A percentile compares a stretch with the other conserved stretches of the same genome.
Conservation (phyloP, 768 basidiomycete genomes). For the Pilatotrama ljubarskyi region DNA sequence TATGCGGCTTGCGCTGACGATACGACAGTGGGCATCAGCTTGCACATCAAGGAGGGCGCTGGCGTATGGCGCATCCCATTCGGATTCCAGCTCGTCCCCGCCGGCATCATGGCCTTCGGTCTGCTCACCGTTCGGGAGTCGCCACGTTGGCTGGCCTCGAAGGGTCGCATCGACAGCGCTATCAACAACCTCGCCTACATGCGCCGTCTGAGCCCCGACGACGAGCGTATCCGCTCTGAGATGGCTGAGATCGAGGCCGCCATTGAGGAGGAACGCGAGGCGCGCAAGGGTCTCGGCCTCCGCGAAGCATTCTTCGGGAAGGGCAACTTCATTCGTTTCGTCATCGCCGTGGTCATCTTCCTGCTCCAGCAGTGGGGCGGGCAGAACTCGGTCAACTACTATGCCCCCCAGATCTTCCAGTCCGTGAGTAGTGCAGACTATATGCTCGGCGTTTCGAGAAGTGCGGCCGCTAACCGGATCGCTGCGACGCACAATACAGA, state of each 20-base stretch:
- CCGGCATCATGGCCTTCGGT: constrained; percentile 68
- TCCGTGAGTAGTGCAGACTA: constrained; percentile 42
- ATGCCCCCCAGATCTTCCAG: constrained; percentile 72
- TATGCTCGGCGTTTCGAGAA: not conserved
- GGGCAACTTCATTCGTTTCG: constrained; percentile 80
- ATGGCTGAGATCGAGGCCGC: constrained; percentile 83
- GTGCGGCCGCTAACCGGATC: not conserved
- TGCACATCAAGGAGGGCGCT: constrained; percentile 48
- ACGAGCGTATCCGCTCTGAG: constrained; percentile 53
- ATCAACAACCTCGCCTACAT: constrained; percentile 63
- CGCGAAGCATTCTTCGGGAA: constrained; percentile 74
- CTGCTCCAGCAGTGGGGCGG: constrained; percentile 82
- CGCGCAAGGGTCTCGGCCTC: constrained; percentile 62
- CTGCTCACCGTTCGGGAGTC: constrained; percentile 75
- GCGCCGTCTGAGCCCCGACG: constrained; percentile 45
- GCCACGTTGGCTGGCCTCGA: constrained; percentile 73
- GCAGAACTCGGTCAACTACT: constrained; percentile 79
- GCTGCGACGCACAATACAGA: constrained; percentile 37
- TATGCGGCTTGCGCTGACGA: not conserved
- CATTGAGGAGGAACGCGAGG: constrained; percentile 69
- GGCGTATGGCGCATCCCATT: constrained; percentile 73
- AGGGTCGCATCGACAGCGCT: constrained; percentile 55
- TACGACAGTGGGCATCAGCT: constrained; percentile 54
- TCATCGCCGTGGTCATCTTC: constrained; percentile 83
- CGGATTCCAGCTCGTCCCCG: constrained; percentile 73